Evolutionary conservation across 305 asterid species (phyloP).

Genomic region (Ilex paraguariensis): DNA sequence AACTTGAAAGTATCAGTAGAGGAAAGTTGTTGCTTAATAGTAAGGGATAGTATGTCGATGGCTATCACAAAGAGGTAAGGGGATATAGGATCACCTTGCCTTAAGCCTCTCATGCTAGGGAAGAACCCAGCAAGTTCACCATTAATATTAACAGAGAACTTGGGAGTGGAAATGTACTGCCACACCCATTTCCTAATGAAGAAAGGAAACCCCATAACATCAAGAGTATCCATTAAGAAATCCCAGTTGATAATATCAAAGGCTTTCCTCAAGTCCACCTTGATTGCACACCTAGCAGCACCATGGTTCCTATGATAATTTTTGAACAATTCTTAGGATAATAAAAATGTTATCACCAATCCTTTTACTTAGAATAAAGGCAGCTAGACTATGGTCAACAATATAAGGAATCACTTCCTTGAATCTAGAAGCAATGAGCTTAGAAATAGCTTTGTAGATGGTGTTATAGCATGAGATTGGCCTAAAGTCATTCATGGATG

Average conservation of each 20-base stretch:
- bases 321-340: background rate
- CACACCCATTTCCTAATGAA: background rate
- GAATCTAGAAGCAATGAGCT: background rate
- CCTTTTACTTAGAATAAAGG: background rate
- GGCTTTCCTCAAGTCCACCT: background rate
- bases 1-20: no score
- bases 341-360: background rate
- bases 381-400: background rate
- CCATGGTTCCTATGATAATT: background rate
- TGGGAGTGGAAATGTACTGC: no score
- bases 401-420: background rate
- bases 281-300: background rate
- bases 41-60: background rate
- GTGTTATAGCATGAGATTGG: background rate
- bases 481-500: background rate
- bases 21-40: no score
- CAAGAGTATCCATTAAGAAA: background rate
- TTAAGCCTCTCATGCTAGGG: no score
- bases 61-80: background rate
- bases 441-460: background rate
- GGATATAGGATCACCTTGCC: background rate
- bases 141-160: no score
- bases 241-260: background rate
- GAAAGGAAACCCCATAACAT: background rate
- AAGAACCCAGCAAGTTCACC: no score